Evolutionary conservation across 2,329 filamentous ascomycete genomes (phyloP).

Genomic region (Diaporthe vexans): DNA sequence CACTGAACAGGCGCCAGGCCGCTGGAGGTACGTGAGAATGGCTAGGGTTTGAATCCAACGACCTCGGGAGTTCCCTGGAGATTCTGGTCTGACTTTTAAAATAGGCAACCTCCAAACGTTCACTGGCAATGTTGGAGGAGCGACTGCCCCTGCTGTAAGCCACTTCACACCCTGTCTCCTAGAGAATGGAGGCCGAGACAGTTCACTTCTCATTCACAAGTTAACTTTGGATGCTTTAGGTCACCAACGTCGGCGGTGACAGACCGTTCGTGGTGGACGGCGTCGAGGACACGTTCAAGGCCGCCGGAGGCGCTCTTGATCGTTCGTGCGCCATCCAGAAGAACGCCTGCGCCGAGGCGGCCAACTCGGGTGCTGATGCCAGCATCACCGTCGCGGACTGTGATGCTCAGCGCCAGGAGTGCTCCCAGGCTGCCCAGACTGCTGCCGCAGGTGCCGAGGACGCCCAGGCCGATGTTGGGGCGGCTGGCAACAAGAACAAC

Average conservation of each 20-base stretch:
- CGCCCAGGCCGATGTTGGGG: neutral
- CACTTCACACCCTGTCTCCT: neutral
- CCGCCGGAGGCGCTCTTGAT: conserved; percentile 17
- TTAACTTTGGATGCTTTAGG: neutral
- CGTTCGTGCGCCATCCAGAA: conserved; percentile 31
- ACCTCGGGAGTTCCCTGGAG: neutral
- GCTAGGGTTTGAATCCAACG: neutral
- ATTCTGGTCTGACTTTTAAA: neutral
- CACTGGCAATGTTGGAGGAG: conserved; percentile 28
- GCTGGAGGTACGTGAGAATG: neutral
- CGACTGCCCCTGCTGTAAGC: conserved; percentile 29
- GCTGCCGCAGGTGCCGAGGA: neutral
- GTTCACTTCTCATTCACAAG: neutral
- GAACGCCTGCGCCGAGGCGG: conserved; percentile 27
- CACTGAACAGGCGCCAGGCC: conserved; percentile 9
- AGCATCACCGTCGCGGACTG: conserved; percentile 13
- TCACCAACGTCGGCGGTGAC: conserved; percentile 18
- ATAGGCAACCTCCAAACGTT: conserved; percentile 32
- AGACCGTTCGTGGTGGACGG: conserved; percentile 19
- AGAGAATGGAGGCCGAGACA: neutral
- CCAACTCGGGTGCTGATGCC: conserved; percentile 11
- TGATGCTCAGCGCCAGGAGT: conserved; percentile 15
- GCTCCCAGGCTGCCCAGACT: conserved; percentile 16
- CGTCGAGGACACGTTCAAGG: conserved; percentile 21
- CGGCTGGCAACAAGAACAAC: neutral